Percentiles rank a stretch among this genome's conserved stretches.
phyloP scores from a whole-genome alignment of 495 filamentous ascomycete genomes.

The Penicilliopsis zonata region DNA sequence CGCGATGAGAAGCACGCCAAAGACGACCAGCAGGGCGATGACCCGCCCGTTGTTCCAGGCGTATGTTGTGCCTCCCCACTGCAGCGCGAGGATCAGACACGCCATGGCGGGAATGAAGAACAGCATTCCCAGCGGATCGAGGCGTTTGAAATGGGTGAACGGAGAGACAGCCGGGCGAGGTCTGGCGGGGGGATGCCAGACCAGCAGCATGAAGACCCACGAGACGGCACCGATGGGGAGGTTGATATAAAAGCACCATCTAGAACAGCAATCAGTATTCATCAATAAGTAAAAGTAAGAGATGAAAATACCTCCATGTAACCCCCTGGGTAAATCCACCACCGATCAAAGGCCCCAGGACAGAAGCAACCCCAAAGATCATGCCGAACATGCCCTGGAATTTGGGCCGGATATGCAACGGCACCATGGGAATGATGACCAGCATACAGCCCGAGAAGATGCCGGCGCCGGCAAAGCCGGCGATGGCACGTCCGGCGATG shows the following conservation, averaged over 20 bases:
- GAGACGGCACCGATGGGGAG: not conserved
- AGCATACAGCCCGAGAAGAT: slow-evolving; percentile 37
- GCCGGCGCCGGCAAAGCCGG: slow-evolving; percentile 64
- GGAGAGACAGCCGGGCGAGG: not conserved
- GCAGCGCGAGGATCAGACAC: not conserved
- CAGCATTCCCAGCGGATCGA: not conserved
- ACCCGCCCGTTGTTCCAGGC: not conserved
- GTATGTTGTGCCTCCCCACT: not conserved
- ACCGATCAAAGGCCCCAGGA: slow-evolving; percentile 13
- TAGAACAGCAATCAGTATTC: too few relatives aligned
- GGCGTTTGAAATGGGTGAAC: not conserved
- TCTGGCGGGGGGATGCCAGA: not conserved
- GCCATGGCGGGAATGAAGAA: not conserved
- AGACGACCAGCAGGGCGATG: not conserved
- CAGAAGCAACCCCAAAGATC: slow-evolving; percentile 44
- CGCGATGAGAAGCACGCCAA: not conserved
- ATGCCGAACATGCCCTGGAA: slow-evolving; percentile 31
- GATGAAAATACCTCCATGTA: not conserved
- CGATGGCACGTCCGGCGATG: slow-evolving; percentile 68
- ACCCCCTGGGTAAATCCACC: not conserved
- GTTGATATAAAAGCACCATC: not conserved
- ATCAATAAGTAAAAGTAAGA: too few relatives aligned
- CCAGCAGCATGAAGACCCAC: not conserved
- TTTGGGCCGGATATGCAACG: slow-evolving; percentile 39
- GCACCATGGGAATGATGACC: slow-evolving; percentile 44